Evolutionary conservation across 495 filamentous ascomycete species (phyloP).

Genomic region (Daldinia caldariorum): DNA sequence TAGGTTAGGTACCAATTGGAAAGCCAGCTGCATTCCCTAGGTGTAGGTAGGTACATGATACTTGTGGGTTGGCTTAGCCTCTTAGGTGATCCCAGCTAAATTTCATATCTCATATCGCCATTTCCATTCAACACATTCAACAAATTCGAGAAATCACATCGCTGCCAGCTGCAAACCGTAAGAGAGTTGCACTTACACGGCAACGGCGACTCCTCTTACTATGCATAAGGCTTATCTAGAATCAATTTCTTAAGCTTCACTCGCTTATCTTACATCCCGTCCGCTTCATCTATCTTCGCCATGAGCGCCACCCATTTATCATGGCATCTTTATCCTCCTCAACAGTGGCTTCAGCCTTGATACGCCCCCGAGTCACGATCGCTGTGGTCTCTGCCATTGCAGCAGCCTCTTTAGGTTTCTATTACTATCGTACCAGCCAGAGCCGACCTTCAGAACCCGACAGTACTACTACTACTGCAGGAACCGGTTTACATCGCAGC

Average conservation of each 20-base stretch:
- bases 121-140: neutral
- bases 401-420: conserved; percentile 51
- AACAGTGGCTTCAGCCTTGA: conserved; percentile 55
- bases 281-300: conserved; percentile 16
- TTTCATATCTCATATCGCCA: conserved; percentile 11
- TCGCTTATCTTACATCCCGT: neutral
- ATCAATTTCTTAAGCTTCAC: neutral
- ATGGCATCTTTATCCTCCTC: conserved; percentile 47
- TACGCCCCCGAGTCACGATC: conserved; percentile 53
- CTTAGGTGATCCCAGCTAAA: conserved; percentile 2
- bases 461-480: conserved; percentile 22
- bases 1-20: neutral
- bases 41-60: too few relatives aligned
- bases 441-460: conserved; percentile 35
- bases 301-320: conserved; percentile 41
- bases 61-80: neutral
- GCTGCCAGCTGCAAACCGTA: neutral
- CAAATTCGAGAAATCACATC: neutral
- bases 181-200: neutral
- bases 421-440: conserved; percentile 48
- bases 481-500: conserved; percentile 62
- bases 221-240: conserved; percentile 1
- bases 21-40: too few relatives aligned
- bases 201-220: neutral
- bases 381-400: conserved; percentile 51